Percentiles rank a stretch among this genome's conserved stretches.
These are phyloP conservation scores for Kodamaea alishanica DNA, from an alignment of 1,139 yeast genomes.

Conservation along the genomic window DNA sequence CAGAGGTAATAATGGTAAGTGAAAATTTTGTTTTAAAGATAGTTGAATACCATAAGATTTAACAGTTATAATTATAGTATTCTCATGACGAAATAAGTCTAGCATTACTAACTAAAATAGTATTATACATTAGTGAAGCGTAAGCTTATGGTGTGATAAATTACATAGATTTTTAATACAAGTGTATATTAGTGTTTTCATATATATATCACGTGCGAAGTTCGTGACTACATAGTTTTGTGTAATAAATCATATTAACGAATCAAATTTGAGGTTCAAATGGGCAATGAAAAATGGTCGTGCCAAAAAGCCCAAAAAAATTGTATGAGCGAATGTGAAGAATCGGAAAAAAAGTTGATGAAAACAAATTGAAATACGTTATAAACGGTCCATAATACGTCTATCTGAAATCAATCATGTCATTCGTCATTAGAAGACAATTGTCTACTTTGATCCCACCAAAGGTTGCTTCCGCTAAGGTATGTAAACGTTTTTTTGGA, in stretches of 20 bases:
- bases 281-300: constrained; percentile 6
- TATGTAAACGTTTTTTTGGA: constrained; percentile 40
- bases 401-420: constrained; percentile 43
- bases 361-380: constrained; percentile 6
- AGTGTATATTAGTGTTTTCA: neutral
- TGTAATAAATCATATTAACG: constrained; percentile 4
- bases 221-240: constrained; percentile 2
- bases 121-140: constrained; percentile 46
- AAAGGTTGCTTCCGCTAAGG: constrained; percentile 94
- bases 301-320: constrained; percentile 8
- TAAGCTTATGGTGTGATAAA: constrained; percentile 13
- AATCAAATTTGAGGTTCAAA: constrained; percentile 8
- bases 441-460: constrained; percentile 97
- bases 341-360: constrained; percentile 5
- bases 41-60: neutral
- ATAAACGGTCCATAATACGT: constrained; percentile 2
- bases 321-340: constrained; percentile 3
- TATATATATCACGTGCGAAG: neutral
- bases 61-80: neutral
- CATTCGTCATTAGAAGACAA: constrained; percentile 86
- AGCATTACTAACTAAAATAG: constrained; percentile 31
- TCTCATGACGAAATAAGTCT: neutral
- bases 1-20: constrained; percentile 89
- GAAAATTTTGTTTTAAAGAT: constrained; percentile 4
- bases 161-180: no score